Evolutionary conservation across 495 filamentous ascomycete species (phyloP).

Genomic region (Bombardia bombarda): DNA sequence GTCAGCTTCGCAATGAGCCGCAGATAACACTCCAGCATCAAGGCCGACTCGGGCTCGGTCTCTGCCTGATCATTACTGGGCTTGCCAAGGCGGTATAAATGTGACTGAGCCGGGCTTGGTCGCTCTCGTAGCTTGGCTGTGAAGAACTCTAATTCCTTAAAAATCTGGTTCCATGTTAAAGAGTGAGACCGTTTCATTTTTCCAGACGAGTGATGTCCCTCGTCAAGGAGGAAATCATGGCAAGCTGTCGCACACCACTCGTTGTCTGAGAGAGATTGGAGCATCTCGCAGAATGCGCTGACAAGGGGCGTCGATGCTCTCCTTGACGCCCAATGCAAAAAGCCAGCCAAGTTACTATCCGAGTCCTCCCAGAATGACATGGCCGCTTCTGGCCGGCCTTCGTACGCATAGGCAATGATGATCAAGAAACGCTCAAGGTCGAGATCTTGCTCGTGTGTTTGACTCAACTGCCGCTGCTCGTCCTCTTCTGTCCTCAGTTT

Average conservation of each 20-base stretch:
- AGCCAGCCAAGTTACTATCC: slow-evolving; percentile 85
- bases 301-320: slow-evolving; percentile 87
- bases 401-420: slow-evolving; percentile 85
- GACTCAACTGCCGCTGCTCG: slow-evolving; percentile 65
- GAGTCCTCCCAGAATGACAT: slow-evolving; percentile 82
- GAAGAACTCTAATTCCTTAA: slow-evolving; percentile 76
- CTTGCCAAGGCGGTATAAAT: slow-evolving; percentile 51
- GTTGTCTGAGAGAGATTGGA: slow-evolving; percentile 74
- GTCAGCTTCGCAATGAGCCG: slow-evolving; percentile 75
- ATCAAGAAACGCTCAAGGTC: slow-evolving; percentile 86
- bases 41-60: slow-evolving; percentile 75
- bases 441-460: slow-evolving; percentile 65
- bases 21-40: slow-evolving; percentile 91
- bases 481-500: slow-evolving; percentile 84
- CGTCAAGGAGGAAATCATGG: slow-evolving; percentile 83
- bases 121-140: slow-evolving; percentile 59
- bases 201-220: slow-evolving; percentile 61
- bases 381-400: slow-evolving; percentile 71
- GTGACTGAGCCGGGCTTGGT: slow-evolving; percentile 44
- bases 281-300: slow-evolving; percentile 92
- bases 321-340: slow-evolving; percentile 90
- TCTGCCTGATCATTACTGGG: slow-evolving; percentile 44
- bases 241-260: slow-evolving; percentile 71
- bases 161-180: slow-evolving; percentile 87
- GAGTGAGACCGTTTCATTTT: slow-evolving; percentile 72